Base-by-base conservation (phyloP, 441 rosid genomes). In the Gossypium aridum region DNA sequence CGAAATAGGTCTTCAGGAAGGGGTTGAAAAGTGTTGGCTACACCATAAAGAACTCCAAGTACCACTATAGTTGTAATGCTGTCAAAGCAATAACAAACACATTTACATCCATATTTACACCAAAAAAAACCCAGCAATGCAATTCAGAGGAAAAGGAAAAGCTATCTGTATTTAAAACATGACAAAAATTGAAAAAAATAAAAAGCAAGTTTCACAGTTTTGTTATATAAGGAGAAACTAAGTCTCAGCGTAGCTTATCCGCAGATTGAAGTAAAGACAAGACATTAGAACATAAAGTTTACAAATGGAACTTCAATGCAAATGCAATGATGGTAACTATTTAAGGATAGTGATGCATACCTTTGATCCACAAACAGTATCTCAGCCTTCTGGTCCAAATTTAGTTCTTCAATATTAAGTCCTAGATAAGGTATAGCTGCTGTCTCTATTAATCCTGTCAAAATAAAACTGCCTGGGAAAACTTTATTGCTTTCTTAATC, bases 401-500 rank as follows among this genome's bases (percentile, higher is more conserved):
- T 93, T 61, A 95, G 76, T 76, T 90, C 94, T 79, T 88, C 85
- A 70, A 85, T 72, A 17, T 79, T 81, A 71, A 96, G 62, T 70
- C 97, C 98, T 16, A 93, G 72, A 64, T 84, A 80, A 0, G 95
- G 92, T 76, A 68, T 60, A 47, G 84, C 91, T 0, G 90, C 89
- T 9, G 87, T 56, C 88, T 91, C 95, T 5, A 86, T 83, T 76
- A 93, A 79, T 53, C 97, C 98, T 89, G 99, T 91, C 95, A 96
- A 90, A 83, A 90, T 84, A 86, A 95, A 95, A 91, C 99, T 95
- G 99, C 87, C 94, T 88, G 97, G 87, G 77, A 88, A 85, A 88
- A 72, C 61, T 80, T 86, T 75, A 92, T 71, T 73, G 75, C 81
- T 59, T 60, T 76, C 73, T 74, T 37, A 72, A 68, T 45, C 63